Base-by-base conservation (phyloP, 1,139 yeast genomes). In the Starmera stellimalicola region DNA sequence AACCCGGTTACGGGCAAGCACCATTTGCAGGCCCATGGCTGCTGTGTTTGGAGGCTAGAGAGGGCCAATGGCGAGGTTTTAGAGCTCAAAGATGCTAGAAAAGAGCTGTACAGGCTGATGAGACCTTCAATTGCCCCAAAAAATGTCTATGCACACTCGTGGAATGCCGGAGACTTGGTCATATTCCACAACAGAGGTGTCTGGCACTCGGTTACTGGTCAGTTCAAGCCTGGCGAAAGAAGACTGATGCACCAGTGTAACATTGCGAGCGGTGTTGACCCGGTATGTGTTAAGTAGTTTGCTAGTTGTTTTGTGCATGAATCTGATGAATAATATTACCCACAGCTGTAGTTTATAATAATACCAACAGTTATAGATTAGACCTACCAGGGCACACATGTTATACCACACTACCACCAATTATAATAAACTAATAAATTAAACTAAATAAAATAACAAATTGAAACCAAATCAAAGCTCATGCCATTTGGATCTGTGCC, bases 171-270 rank as follows among this genome's bases (percentile, higher is more conserved):
- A 35, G 95, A 84, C 49, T 67, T 84, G 52, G 93, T 83, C 23
- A 76, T 84, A 38, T 84, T 84, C 63, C 83, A 67, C 60, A 84
- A 84, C 64, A 70, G 88, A 54, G 94, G 94, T 27, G 91, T 84
- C 10, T 79, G 87, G 78, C 95, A 84, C 54, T 75, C 91, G 5
- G 94, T 84, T 26, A 83, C 94, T 18, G 94, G 94, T 33, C 94
- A 83, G 55, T 78, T 84, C 57, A 78, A 73, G 18, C 67, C 68
- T 17, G 83, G 79, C 36, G 93, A 83, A 53, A 73, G 73, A 51
- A 70, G 95, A 55, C 65, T 84, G 54, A 83, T 84, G 94, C 95
- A 84, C 55, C 95, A 84, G 59, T 84, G 95, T 60, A 84, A 84
- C 59, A 22, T 22, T 22, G 24, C 24, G 10, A 22, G 24, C 12